Conservation (phyloP, 495 filamentous ascomycete genomes). For the Bombardia bombarda region DNA sequence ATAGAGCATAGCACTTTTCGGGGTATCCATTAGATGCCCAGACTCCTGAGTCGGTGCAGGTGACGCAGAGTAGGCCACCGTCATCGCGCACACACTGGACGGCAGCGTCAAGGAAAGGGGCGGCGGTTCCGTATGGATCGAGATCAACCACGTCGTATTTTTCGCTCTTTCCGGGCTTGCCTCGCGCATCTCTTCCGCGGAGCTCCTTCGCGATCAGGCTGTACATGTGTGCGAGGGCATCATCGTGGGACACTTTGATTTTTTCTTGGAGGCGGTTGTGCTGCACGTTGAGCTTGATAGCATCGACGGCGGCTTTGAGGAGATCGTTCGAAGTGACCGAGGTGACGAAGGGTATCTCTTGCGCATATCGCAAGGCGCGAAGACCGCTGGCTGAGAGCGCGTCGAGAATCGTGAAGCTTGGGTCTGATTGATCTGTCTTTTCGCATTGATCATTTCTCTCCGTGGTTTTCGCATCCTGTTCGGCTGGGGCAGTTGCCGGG, state of each 20-base stretch:
- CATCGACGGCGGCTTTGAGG: conserved; percentile 62
- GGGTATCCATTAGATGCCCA: conserved; percentile 89
- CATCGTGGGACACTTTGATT: conserved; percentile 63
- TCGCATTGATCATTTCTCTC: too few relatives aligned
- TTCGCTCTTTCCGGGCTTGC: conserved; percentile 21
- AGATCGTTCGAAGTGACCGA: conserved; percentile 86
- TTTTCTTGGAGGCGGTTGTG: conserved; percentile 68
- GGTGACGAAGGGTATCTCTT: conserved; percentile 78
- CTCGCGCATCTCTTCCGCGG: conserved; percentile 18
- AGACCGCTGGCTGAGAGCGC: conserved; percentile 92
- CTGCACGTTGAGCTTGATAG: conserved; percentile 74
- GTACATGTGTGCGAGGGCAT: conserved; percentile 92
- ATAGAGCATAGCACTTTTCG: conserved; percentile 86
- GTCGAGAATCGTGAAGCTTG: conserved; percentile 73
- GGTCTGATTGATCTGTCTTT: neutral
- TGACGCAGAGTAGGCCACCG: conserved; percentile 87
- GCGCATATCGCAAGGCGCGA: conserved; percentile 83
- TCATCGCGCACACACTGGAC: conserved; percentile 73
- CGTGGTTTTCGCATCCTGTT: neutral
- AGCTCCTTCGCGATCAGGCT: conserved; percentile 38
- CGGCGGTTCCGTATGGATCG: conserved; percentile 90
- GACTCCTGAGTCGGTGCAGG: conserved; percentile 90
- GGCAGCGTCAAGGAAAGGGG: conserved; percentile 83
- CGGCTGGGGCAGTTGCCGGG: neutral
- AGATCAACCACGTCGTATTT: conserved; percentile 93